Conservation (phyloP, 805 yeast species). For the Ogataea paraovalis region DNA sequence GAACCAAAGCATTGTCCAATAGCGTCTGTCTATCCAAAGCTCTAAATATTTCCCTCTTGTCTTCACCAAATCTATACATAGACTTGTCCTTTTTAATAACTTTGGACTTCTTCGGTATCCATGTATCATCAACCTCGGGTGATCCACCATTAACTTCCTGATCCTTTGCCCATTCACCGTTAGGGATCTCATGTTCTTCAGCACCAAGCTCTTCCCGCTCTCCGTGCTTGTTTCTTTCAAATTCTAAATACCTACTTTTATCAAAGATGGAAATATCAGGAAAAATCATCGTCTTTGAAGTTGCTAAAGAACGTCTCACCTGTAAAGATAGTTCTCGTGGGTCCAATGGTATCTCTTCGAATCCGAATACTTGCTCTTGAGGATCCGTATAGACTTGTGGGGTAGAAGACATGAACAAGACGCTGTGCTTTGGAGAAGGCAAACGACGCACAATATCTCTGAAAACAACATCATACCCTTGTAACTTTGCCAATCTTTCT, state of each 20-base stretch:
- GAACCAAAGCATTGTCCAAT: constrained; percentile 40
- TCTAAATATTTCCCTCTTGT: constrained; percentile 31
- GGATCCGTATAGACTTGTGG: constrained; percentile 16
- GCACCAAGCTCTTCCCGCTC: constrained; percentile 19
- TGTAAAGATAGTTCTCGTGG: constrained; percentile 32
- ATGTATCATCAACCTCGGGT: constrained; percentile 24
- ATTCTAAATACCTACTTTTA: constrained; percentile 45
- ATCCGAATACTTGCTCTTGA: constrained; percentile 11
- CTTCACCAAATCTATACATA: constrained; percentile 25
- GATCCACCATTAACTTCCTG: constrained; percentile 8
- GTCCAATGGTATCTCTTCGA: constrained; percentile 31
- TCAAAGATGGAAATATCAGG: constrained; percentile 51
- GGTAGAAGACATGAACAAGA: constrained; percentile 51
- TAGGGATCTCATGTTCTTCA: constrained; percentile 24
- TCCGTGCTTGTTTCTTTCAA: constrained; percentile 49
- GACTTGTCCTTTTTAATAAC: constrained; percentile 14
- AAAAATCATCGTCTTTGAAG: constrained; percentile 41
- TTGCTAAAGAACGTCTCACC: constrained; percentile 20
- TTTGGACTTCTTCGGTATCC: constrained; percentile 27
- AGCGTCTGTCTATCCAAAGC: constrained; percentile 41
- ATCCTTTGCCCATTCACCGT: constrained; percentile 32
- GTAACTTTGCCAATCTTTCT: constrained; percentile 22
- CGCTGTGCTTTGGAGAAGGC: constrained; percentile 69
- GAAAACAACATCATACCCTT: constrained; percentile 34
- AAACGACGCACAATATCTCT: constrained; percentile 57